Evolutionary conservation across 2,329 filamentous ascomycete genomes (phyloP).

Genomic region (Camillea tinctor): DNA sequence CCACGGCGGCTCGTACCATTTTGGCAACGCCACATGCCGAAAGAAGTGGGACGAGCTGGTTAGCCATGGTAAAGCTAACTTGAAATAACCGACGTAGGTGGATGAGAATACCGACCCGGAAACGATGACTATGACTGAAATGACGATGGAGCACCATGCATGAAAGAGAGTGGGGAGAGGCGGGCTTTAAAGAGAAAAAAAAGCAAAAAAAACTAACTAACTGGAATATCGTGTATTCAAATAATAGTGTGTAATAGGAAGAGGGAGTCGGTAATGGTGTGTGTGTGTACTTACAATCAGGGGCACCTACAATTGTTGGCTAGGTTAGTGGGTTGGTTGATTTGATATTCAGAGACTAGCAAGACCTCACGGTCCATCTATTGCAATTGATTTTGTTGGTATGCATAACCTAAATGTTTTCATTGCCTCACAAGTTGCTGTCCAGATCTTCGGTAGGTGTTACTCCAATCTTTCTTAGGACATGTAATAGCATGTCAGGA

Average conservation of each 20-base stretch:
- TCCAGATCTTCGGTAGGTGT: constrained; percentile 14
- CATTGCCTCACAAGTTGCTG: background rate
- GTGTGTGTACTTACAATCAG: constrained; percentile 26
- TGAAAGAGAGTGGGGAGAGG: no score
- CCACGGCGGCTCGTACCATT: constrained; percentile 56
- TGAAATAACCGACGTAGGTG: constrained; percentile 2
- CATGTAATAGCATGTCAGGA: constrained; percentile 35
- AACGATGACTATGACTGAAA: background rate
- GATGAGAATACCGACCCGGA: background rate
- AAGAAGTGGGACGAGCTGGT: constrained; percentile 55
- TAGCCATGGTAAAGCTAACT: constrained; percentile 18
- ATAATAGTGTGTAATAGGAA: background rate
- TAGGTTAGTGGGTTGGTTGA: background rate
- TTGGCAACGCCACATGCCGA: constrained; percentile 58
- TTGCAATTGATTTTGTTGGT: background rate
- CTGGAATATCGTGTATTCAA: background rate
- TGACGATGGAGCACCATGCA: no score
- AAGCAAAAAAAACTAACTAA: no score
- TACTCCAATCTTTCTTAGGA: constrained; percentile 43
- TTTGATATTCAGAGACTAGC: constrained; percentile 10
- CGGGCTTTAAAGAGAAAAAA: background rate
- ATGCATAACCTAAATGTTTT: background rate
- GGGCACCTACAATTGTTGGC: background rate
- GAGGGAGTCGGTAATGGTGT: background rate
- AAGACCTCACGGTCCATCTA: constrained; percentile 13